Percentiles rank a stretch among this genome's conserved stretches.
Evolutionary conservation across 2,329 filamentous ascomycete species (phyloP).

Genomic region (Pseudocercospora pini-densiflorae): DNA sequence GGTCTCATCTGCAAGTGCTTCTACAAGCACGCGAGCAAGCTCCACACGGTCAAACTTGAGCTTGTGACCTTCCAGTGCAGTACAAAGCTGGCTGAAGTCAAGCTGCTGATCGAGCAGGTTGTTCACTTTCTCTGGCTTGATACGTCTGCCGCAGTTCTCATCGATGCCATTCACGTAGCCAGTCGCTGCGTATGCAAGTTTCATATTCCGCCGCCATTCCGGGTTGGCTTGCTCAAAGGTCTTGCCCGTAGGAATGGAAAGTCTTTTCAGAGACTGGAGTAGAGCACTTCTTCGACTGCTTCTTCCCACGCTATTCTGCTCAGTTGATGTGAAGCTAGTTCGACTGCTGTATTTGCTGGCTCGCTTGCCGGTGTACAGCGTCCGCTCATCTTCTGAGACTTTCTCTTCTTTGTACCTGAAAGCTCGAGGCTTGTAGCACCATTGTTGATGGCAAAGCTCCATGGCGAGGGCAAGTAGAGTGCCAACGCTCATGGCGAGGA

Average conservation of each 20-base stretch:
- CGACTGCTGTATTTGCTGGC: conserved; percentile 3
- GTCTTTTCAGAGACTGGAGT: conserved; percentile 7
- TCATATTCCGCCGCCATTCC: conserved; percentile 21
- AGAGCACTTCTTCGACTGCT: conserved; percentile 13
- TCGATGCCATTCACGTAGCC: conserved; percentile 28
- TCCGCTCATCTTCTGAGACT: conserved; percentile 17
- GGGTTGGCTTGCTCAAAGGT: conserved; percentile 8
- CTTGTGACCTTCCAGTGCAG: conserved; percentile 23
- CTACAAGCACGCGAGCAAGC: conserved; percentile 30
- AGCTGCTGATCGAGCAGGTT: conserved; percentile 27
- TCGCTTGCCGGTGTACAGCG: conserved; percentile 7
- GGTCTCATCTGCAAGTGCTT: conserved; percentile 21
- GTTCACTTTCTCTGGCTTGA: conserved; percentile 28
- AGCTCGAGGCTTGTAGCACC: conserved; percentile 29
- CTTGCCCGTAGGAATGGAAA: conserved; percentile 8
- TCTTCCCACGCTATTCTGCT: conserved; percentile 6
- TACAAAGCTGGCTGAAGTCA: conserved; percentile 31
- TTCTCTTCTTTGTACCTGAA: conserved; percentile 19
- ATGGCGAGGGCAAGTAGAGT: conserved; percentile 34
- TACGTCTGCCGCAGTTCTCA: conserved; percentile 26
- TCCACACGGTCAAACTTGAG: conserved; percentile 29
- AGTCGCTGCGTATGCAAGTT: conserved; percentile 29
- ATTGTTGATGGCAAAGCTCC: conserved; percentile 38
- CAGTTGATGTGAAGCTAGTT: conserved; percentile 7
- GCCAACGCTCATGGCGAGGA: conserved; percentile 42